Evolutionary conservation across 75 land plant species (phyloP), one percentile per base, ranked within the genome.

Genomic region (Sequoiadendron giganteum): DNA sequence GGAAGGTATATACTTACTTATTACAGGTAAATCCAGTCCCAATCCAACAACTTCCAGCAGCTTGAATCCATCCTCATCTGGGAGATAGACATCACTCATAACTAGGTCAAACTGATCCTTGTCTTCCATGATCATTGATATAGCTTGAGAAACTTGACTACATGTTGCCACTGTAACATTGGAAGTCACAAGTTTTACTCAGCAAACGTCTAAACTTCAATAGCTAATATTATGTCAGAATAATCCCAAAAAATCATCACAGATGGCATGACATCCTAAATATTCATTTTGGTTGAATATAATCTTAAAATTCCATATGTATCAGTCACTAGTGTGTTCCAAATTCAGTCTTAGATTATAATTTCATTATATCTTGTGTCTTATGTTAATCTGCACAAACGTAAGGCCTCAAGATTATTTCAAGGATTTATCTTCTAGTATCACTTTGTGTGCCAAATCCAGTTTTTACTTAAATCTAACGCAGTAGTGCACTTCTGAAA

Each of bases 21-120:
- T 91, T 18, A 93, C 93, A 45, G 93, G 93, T 49, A 93, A 61
- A 52, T 92, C 93, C 72, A 91, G 38, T 78, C 90, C 93, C 70
- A 90, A 48, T 48, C 93, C 93, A 43, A 93, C 82, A 3, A 90
- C 84, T 61, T 93, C 93, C 68, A 93, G 93, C 28, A 93, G 89
- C 70, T 90, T 91, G 77, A 93, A 93, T 47, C 93, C 93, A 88
- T 91, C 93, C 38, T 79, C 83, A 2, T 78, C 89, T 28, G 90
- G 90, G 86, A 90, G 89, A 52, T 90, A 81, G 13, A 90, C 90
- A 40, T 90, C 90, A 47, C 90, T 83, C 42, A 90, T 88, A 56
- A 90, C 90, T 11, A 90, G 56, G 48, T 90, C 90, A 45, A 90
- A 90, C 32, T 42, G 19, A 0, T 88, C 90, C 30, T 43, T 83